A percentile compares a stretch with the other conserved stretches of the same genome.
Evolutionary conservation across 176 grass and related monocot genomes (phyloP).

Genomic region (Oropetium thomaeum): DNA sequence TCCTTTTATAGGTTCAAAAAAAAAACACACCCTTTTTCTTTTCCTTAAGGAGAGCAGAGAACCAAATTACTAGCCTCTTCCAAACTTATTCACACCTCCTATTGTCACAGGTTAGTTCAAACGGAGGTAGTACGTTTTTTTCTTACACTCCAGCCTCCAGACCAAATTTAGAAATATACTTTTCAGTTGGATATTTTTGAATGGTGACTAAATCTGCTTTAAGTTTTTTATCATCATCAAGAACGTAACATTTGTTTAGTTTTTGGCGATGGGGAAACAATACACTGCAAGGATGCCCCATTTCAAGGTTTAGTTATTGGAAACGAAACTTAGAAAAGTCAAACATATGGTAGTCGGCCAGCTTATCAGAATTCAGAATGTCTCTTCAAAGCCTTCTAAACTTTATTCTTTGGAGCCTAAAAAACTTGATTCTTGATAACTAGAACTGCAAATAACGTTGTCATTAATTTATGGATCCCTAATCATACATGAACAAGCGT

Average conservation of each 20-base stretch:
- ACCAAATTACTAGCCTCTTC: neutral
- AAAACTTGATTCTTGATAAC: neutral
- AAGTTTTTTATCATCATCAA: too few species aligned
- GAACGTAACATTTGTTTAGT: neutral
- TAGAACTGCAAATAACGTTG: neutral
- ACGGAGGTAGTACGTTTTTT: too few species aligned
- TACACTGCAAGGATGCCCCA: neutral
- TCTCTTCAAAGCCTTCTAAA: neutral
- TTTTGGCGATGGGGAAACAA: neutral
- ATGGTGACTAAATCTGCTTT: too few species aligned
- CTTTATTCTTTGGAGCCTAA: neutral
- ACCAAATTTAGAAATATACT: too few species aligned
- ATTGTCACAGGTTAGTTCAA: too few species aligned
- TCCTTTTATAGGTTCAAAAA: too few species aligned
- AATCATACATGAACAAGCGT: neutral
- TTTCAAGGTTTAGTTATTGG: conserved; percentile 7
- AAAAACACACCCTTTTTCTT: too few species aligned
- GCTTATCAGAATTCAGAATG: neutral
- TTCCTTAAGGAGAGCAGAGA: neutral
- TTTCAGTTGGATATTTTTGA: too few species aligned
- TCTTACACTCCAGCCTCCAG: too few species aligned
- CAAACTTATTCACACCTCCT: too few species aligned
- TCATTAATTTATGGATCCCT: neutral
- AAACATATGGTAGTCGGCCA: conserved; percentile 1
- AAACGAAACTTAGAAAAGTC: neutral